Percentiles rank a stretch among this genome's conserved stretches.
Evolutionary conservation across 257 asterid genomes (phyloP).

Genomic region (Solanum clarkiae): DNA sequence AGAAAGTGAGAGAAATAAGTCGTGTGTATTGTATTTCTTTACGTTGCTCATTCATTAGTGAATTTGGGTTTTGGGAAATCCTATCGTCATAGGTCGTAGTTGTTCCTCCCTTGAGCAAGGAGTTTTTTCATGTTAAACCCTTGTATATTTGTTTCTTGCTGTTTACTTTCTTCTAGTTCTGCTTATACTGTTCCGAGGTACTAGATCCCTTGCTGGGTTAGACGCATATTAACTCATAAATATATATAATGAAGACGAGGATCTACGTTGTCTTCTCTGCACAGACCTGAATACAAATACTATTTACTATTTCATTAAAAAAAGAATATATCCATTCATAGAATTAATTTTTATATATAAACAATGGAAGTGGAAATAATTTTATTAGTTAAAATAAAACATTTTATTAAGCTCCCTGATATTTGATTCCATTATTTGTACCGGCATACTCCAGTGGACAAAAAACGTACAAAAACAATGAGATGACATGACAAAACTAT

Average conservation of each 20-base stretch:
- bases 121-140: too few species aligned
- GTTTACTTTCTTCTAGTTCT: too few species aligned
- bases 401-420: background rate
- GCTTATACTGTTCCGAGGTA: too few species aligned
- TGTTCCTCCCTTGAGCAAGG: too few species aligned
- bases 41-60: too few species aligned
- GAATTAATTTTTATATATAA: background rate
- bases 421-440: background rate
- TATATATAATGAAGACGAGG: background rate
- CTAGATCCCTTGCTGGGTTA: too few species aligned
- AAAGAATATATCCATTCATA: background rate
- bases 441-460: background rate
- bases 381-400: background rate
- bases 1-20: too few species aligned
- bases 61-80: too few species aligned
- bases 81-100: too few species aligned
- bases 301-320: background rate
- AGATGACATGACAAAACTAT: background rate
- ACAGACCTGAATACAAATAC: background rate
- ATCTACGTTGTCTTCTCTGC: background rate
- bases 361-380: background rate
- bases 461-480: background rate
- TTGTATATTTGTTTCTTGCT: too few species aligned
- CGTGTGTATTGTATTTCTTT: too few species aligned
- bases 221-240: too few species aligned